Evolutionary conservation across 805 yeast genomes (phyloP).

Genomic region (Sungouiella blattae): DNA sequence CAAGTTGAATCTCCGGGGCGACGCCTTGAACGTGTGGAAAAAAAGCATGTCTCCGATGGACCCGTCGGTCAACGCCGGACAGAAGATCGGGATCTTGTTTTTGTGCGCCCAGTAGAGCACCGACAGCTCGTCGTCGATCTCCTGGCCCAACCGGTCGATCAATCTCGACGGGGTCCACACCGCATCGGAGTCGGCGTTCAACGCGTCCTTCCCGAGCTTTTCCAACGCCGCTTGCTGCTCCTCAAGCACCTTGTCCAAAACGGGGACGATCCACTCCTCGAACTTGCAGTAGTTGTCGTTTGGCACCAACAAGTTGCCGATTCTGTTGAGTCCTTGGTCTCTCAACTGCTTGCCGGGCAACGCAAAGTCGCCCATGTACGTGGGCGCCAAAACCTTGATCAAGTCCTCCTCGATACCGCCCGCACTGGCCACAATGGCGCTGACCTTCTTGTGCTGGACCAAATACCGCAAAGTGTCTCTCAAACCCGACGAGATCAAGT

Average conservation of each 20-base stretch:
- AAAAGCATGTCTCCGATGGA: constrained; percentile 98
- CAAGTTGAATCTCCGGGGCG: constrained; percentile 83
- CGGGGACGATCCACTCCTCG: constrained; percentile 98
- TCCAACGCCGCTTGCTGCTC: constrained; percentile 76
- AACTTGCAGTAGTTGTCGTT: constrained; percentile 96
- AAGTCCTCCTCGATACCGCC: constrained; percentile 98
- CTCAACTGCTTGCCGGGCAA: constrained; percentile 78
- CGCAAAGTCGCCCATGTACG: constrained; percentile 88
- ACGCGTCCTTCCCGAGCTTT: constrained; percentile 45
- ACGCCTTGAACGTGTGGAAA: constrained; percentile 94
- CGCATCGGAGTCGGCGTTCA: constrained; percentile 62
- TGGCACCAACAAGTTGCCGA: constrained; percentile 95
- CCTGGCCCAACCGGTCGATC: constrained; percentile 91
- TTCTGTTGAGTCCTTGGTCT: constrained; percentile 95
- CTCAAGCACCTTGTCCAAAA: constrained; percentile 78
- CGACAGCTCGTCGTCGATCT: constrained; percentile 88
- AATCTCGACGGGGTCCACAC: constrained; percentile 93
- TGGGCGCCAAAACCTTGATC: constrained; percentile 94
- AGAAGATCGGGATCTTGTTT: constrained; percentile 91
- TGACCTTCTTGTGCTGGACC: constrained; percentile 91
- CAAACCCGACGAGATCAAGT: constrained; percentile 89
- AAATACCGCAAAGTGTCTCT: constrained; percentile 86
- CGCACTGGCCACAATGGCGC: constrained; percentile 94
- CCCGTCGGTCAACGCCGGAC: constrained; percentile 98
- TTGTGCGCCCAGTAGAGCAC: constrained; percentile 98